Base-by-base conservation (phyloP, 495 filamentous ascomycete genomes). In the Podospora pseudoanserina region DNA sequence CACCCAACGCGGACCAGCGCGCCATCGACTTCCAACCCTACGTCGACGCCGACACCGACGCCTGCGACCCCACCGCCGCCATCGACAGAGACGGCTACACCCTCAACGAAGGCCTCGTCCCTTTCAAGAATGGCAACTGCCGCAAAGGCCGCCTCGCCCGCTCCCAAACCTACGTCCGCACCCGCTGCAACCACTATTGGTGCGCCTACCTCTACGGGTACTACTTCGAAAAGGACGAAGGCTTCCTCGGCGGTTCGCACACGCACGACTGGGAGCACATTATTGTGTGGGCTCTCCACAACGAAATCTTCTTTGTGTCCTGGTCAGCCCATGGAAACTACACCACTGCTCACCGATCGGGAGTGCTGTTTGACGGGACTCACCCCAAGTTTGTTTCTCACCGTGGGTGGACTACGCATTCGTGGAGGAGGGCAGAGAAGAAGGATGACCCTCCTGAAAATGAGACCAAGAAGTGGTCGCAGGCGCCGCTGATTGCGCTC, bases 221-320 rank as follows among this genome's bases (percentile, higher is more conserved):
- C 23, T 61, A 61, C 59, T 61, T 61, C 18, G 59, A 61, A 27
- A 61, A 61, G 23, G 59, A 61, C 59, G 27, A 27, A 7, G 59
- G 23, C 23, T 18, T 32, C 9, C 20, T 61, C 59, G 59, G 23
- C 23, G 56, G 56, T 3, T 20, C 19, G 0, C 59, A 61, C 59
- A 7, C 18, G 4, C 59, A 61, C 59, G 59, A 61, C 59, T 61
- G 59, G 59, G 59, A 61, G 59, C 59, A 61, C 59, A 32, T 61
- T 26, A 32, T 61, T 6, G 59, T 61, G 6, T 61, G 59, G 59
- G 32, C 59, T 9, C 20, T 28, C 23, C 20, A 61, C 59, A n/a
- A 61, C 59, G 26, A 61, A 5, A 27, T 32, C 59, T 28, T 61
- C 32, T 61, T 28, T 26, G 59, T 61, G 26, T 27, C 59, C 2